A percentile compares a stretch with the other conserved stretches of the same genome.
Conservation (phyloP, 2,329 filamentous ascomycete species). For the Pezicula radicicola region DNA sequence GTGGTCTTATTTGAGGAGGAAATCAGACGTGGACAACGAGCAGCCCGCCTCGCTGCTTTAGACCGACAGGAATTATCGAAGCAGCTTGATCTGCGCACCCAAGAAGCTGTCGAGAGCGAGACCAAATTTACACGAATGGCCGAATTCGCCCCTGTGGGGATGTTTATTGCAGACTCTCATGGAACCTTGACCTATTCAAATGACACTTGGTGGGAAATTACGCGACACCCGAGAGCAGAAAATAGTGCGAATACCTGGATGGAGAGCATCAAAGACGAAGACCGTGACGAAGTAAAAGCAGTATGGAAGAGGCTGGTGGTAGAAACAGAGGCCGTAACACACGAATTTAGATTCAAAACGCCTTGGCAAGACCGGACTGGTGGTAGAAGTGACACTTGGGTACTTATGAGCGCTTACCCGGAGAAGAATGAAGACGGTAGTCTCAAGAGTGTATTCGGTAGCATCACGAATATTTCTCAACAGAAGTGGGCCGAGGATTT, state of each 20-base stretch:
- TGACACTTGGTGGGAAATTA: conserved; percentile 71
- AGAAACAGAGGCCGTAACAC: conserved; percentile 61
- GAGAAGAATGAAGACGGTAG: conserved; percentile 62
- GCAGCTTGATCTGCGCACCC: conserved; percentile 64
- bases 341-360: conserved; percentile 74
- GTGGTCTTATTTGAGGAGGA: conserved; percentile 83
- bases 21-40: conserved; percentile 69
- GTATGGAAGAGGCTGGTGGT: conserved; percentile 62
- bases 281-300: conserved; percentile 53
- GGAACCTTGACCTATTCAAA: conserved; percentile 79
- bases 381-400: conserved; percentile 68
- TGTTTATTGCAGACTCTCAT: conserved; percentile 75
- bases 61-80: conserved; percentile 76
- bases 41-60: conserved; percentile 70
- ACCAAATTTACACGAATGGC: conserved; percentile 82
- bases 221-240: conserved; percentile 58
- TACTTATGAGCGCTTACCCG: conserved; percentile 72
- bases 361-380: conserved; percentile 59
- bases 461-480: conserved; percentile 80
- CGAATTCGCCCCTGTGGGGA: conserved; percentile 77
- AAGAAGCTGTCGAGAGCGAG: conserved; percentile 65
- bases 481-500: conserved; percentile 84
- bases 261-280: conserved; percentile 66
- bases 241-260: conserved; percentile 66
- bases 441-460: conserved; percentile 74